Evolutionary conservation across 495 filamentous ascomycete species (phyloP), one percentile per base, ranked within the genome.

Genomic region (Ascodesmis nigricans): DNA sequence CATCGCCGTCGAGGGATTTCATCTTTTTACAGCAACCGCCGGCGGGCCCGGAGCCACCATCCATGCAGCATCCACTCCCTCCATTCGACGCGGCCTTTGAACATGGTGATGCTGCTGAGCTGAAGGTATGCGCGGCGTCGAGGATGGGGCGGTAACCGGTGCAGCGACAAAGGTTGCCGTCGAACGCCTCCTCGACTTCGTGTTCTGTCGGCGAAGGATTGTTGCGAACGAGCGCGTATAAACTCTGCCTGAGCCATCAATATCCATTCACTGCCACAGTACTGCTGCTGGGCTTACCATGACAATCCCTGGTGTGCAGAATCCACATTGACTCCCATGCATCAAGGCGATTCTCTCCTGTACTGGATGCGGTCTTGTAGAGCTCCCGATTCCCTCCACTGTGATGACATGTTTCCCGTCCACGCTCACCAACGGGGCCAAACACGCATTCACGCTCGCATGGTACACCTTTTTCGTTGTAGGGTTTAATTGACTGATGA

Each of bases 361-460:
- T 1, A 76, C 61, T 2, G 87, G 78, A 60, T 97, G 87, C 7
- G 87, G 87, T 23, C 65, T 67, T 54, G 82, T 75, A 31, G 75
- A 70, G 49, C 77, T 76, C 6, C 87, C 87, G 53, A 97, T 91
- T n/a, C 87, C 87, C 55, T 97, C 87, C 8, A 97, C 71, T 5
- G 87, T 97, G 45, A 97, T 83, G 41, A 97, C 83, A 65, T 97
- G 87, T 55, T 97, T 97, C 16, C 87, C 87, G 56, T 93, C 87
- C 9, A 97, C 67, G 40, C 80, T 84, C 20, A 82, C 73, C 33
- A 97, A 61, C 0, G 87, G 87, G 9, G 84, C 84, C 21, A 97
- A 64, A 52, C 87, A 97, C 26, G 87, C 87, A 51, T 95, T 95
- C 34, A 92, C 76, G 14, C 73, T 78, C 33, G 81, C 79, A 55